These are phyloP conservation scores for Zymoseptoria crescenta DNA, from an alignment of 2,329 filamentous ascomycete genomes.

Conservation along the genomic window DNA sequence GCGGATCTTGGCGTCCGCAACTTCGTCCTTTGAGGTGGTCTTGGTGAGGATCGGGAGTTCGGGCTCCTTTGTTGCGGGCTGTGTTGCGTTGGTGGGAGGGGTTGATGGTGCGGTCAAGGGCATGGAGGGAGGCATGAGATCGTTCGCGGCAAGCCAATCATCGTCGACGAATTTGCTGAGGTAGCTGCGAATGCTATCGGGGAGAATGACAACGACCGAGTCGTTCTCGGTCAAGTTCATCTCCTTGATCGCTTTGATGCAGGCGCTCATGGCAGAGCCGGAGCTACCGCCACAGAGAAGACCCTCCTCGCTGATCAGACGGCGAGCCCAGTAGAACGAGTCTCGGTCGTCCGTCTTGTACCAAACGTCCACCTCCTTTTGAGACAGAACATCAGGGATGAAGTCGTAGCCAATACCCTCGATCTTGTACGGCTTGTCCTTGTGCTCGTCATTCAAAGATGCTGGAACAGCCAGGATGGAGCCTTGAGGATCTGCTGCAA, in stretches of 20 bases:
- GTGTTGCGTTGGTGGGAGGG: slow-evolving; percentile 29
- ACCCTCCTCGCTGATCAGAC: slow-evolving; percentile 89
- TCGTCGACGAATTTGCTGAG: slow-evolving; percentile 98
- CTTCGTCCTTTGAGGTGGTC: slow-evolving; percentile 51
- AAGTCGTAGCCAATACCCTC: slow-evolving; percentile 99
- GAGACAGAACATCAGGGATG: slow-evolving; percentile 85
- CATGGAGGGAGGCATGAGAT: slow-evolving; percentile 64
- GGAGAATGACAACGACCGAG: slow-evolving; percentile 81
- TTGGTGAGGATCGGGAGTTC: slow-evolving; percentile 32
- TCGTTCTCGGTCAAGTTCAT: slow-evolving; percentile 72
- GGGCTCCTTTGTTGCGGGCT: slow-evolving; percentile 19
- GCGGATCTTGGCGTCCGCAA: slow-evolving; percentile 69
- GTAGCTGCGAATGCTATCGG: slow-evolving; percentile 95
- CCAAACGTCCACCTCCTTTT: slow-evolving; percentile 77
- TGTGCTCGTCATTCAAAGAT: slow-evolving; percentile 66
- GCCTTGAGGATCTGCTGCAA: slow-evolving; percentile 87
- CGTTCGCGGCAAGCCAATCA: slow-evolving; percentile 96
- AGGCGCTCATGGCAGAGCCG: slow-evolving; percentile 80
- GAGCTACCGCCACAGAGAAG: slow-evolving; percentile 88
- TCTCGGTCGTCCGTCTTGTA: slow-evolving; percentile 96
- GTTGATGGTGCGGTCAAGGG: slow-evolving; percentile 34
- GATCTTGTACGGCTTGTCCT: slow-evolving; percentile 88
- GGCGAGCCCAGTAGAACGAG: slow-evolving; percentile 81
- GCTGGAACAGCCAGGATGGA: slow-evolving; percentile 83
- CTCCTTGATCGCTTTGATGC: slow-evolving; percentile 69